Base-by-base conservation (phyloP, 768 basidiomycete species). In the Psilocybe sp. region DNA sequence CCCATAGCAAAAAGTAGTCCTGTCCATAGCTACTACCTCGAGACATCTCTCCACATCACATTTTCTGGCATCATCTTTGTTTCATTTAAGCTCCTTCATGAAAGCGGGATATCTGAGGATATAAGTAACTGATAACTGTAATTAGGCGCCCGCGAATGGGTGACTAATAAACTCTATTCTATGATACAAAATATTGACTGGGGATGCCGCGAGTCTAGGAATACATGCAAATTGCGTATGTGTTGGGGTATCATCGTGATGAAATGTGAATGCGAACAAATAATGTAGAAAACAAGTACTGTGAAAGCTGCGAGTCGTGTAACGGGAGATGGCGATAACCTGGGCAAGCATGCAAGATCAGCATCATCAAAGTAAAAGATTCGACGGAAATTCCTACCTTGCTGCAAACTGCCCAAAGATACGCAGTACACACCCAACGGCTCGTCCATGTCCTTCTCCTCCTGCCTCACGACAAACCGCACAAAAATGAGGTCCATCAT, bases 211-310 rank as follows among this genome's bases (percentile, higher is more conserved):
- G 7, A 28, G 23, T 28, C 23, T 28, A 28, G 23, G n/a, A n/a
- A n/a, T n/a, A n/a, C 7, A 28, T 28, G 23, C 23, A 28, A 28
- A 28, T 28, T 28, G 23, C 23, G 23, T 28, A 28, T 28, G 23
- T n/a, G n/a, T n/a, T n/a, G 7, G 23, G 23, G 23, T 28, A 28
- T 28, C 23, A 28, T 28, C 23, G 4, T 28, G 23, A 28, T 28
- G 23, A 28, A 28, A 95, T 60, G 14, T 76, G 68, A 40, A 86
- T 79, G 48, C 79, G 70, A 16, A 96, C 85, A 60, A 98, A 97
- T 14, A 98, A 74, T n/a, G 94, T 94, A 18, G 94, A 92, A 68
- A 95, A 98, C 44, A 98, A 73, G 61, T 87, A 90, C 61, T 94
- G 92, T 35, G 88, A 87, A 39, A 92, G 81, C 63, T 94, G 87